Base-by-base conservation (phyloP, 345 rosid species). In the Salix suchowensis region DNA sequence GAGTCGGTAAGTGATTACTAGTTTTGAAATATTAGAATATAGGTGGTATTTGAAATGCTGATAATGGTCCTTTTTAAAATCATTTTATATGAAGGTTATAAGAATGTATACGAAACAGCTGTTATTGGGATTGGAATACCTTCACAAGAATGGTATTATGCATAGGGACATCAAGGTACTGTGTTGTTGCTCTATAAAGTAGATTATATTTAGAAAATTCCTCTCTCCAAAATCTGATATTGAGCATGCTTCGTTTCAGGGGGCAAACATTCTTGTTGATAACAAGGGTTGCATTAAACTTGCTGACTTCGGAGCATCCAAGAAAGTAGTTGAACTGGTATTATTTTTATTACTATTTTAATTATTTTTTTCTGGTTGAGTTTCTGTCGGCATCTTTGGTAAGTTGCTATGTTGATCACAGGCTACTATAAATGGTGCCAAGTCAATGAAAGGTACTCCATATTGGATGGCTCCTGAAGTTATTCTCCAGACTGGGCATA, bases 391-490 rank as follows among this genome's bases (percentile, higher is more conserved):
- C 13, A n/a, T 40, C 36, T 60, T 69, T 46, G 23, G 61, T 69
- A 24, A 64, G 36, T 69, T 68, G 50, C 52, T 37, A 44, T 58
- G 18, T 71, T 48, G 19, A n/a, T 58, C 23, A 11, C 78, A 81
- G 84, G 84, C 84, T 69, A 81, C 84, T 52, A 69, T 81, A 18
- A 77, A 74, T 74, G 78, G 81, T 70, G 84, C 84, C 69, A 81
- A 81, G 72, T 81, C 84, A 65, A 81, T 81, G 84, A 81, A 81
- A 72, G 84, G 84, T 69, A 81, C 84, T 74, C 76, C 84, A 68
- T 81, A 81, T 64, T 81, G 84, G 84, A 81, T 81, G 84, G 84
- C 84, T 69, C 84, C 84, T 28, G 84, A 81, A 73, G 84, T 81
- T 50, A 81, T 81, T 74, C 78, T 81, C 58, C 81, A 81, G 76